Base-by-base conservation (phyloP, 192 early-diverging fungal species). In the Linnemannia zychae region DNA sequence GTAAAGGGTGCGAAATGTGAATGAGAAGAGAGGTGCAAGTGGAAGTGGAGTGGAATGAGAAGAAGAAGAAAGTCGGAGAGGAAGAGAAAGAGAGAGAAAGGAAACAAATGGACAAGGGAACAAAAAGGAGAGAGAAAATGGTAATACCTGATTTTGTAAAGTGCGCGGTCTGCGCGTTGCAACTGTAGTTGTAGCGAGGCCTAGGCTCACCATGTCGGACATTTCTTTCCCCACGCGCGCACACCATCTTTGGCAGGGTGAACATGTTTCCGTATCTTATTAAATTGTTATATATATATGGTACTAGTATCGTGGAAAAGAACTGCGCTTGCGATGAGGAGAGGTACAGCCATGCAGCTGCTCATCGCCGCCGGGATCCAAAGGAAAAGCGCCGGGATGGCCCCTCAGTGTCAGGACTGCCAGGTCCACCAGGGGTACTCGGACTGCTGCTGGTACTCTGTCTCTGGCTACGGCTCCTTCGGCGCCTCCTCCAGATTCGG, bases 401-500 rank as follows among this genome's bases (percentile, higher is more conserved):
- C 3, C 57, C 57, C 0, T 63, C 57, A 28, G 57, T 63, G 24
- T 63, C 57, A 31, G 57, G 57, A 63, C 57, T 63, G 31, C 57
- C 57, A 63, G 57, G 57, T 22, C 57, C 57, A 31, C 57, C 57
- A 31, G 57, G 57, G 12, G 57, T 63, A 63, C 57, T 63, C 28
- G 57, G 57, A 15, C 57, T 63, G 22, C 57, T 63, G 24, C 57
- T 33, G 12, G 57, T 31, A 4, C 57, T 63, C 57, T 63, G 57
- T 63, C 57, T 63, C 57, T 63, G 57, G 22, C 57, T 63, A 31
- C 57, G 57, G 33, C 48, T 24, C 24, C 74, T 74, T 3, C 52
- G 28, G 18, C 78, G 78, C 20, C 70, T 31, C 24, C 60, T 36
- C 82, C 67, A 78, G 13, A 52, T 38, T 28, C 50, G 74, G 11